Base-by-base conservation (phyloP, 202 grass and related monocot species). In the Bolboschoenoplectus hybrid region DNA sequence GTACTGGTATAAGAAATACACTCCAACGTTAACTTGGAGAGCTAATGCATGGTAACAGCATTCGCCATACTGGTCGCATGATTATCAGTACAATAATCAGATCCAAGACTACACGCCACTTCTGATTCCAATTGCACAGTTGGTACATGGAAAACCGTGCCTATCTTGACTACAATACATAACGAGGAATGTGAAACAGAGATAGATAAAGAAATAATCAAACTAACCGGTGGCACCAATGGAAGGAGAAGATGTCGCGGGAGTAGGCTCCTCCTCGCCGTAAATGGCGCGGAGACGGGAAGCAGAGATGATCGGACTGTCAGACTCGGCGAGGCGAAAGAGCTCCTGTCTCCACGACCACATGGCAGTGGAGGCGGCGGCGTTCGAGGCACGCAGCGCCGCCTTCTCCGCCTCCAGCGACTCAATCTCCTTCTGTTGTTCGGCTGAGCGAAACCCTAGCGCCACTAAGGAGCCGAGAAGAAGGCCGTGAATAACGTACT, bases 271-370 rank as follows among this genome's bases (percentile, higher is more conserved):
- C 66, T 92, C 83, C 90, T 94, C 94, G 38, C 91, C 94, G 68
- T 92, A 94, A 85, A 97, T 93, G 74, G 68, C 67, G 46, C 91
- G 88, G 49, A 97, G 88, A 53, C 90, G 90, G 81, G 90, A 55
- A 4, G 69, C 16, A 32, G 94, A 84, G 87, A 97, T 94, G 81
- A 88, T 88, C 4, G 90, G 76, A 26, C 85, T 82, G 32, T 87
- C 85, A 35, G 88, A 73, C 26, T 89, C 85, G 67, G 94, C 83
- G 70, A 97, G 90, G 56, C 82, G 62, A 87, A 94, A 91, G 81
- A 97, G 92, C 74, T 92, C 86, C 87, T 97, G 85, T 10, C 90
- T 80, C 90, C 90, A 91, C 0, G 89, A 81, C 94, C 92, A 94
- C 94, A 97, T 92, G 87, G 92, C 17, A 14, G 90, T 52, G 65